Percentiles rank a stretch among this genome's conserved stretches.
Conservation (phyloP, 129 eudicot genomes). For the Ambrosia artemisiifolia region DNA sequence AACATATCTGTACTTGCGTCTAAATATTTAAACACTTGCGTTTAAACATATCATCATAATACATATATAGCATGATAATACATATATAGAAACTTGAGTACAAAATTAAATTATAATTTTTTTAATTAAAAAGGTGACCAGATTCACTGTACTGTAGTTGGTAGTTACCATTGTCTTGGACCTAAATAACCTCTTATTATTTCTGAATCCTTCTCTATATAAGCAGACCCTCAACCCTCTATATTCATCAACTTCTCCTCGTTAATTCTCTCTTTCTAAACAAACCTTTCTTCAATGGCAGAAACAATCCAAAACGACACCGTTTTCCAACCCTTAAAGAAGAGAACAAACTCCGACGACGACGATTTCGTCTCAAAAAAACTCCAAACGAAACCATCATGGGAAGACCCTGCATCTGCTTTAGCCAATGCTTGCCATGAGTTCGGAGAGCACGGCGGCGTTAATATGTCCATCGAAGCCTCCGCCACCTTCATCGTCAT, state of each 20-base stretch:
- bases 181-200: not conserved
- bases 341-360: conserved; percentile 32
- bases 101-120: too few species aligned
- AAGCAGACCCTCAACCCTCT: not conserved
- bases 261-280: not conserved
- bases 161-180: not conserved
- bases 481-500: conserved; percentile 81
- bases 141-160: conserved; percentile 25
- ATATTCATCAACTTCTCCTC: conserved; percentile 1
- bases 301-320: conserved; percentile 24
- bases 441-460: conserved; percentile 73
- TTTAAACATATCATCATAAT: too few species aligned
- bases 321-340: conserved; percentile 32
- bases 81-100: not conserved
- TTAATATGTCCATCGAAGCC: conserved; percentile 76
- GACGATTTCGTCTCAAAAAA: conserved; percentile 24
- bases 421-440: conserved; percentile 65
- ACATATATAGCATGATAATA: too few species aligned
- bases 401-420: conserved; percentile 49
- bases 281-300: conserved; percentile 26
- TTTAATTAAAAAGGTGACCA: conserved; percentile 22
- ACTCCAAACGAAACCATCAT: conserved; percentile 24
- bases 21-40: too few species aligned
- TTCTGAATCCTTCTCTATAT: conserved; percentile 17
- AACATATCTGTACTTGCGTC: too few species aligned